Conservation (phyloP, 176 grass and related monocot genomes). For the Bromus sterilis region DNA sequence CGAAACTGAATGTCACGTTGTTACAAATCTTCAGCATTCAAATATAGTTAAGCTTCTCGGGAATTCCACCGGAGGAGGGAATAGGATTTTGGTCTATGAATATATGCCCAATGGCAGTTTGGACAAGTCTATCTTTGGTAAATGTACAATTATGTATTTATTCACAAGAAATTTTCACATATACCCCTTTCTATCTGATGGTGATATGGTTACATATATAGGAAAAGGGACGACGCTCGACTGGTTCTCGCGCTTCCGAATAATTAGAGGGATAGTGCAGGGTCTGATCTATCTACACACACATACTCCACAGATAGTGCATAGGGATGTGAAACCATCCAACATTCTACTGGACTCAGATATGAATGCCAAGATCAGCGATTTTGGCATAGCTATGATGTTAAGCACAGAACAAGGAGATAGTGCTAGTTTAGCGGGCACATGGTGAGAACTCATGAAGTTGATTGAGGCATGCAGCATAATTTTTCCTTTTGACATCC, state of each 20-base stretch:
- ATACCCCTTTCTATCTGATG: background rate
- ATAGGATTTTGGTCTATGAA: background rate
- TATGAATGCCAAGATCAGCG: background rate
- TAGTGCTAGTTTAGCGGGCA: background rate
- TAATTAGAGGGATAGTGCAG: background rate
- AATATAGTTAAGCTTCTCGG: background rate
- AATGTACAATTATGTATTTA: background rate
- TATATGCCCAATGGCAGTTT: background rate
- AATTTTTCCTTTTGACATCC: background rate
- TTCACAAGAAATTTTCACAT: background rate
- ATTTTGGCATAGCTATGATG: background rate
- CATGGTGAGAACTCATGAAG: background rate
- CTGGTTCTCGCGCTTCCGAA: background rate
- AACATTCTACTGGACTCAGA: background rate
- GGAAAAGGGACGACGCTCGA: background rate
- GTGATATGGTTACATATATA: background rate
- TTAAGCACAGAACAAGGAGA: background rate
- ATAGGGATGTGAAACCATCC: slow-evolving; percentile 4
- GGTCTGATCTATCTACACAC: background rate
- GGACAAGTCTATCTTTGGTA: background rate
- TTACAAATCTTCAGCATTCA: background rate
- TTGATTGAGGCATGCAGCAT: background rate
- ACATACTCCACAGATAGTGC: background rate
- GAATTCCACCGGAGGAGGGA: background rate
- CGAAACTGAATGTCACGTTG: background rate